Percentiles rank a stretch among this genome's conserved stretches.
phyloP scores from a whole-genome alignment of 768 basidiomycete species.

The Boletus tylopilopsis region DNA sequence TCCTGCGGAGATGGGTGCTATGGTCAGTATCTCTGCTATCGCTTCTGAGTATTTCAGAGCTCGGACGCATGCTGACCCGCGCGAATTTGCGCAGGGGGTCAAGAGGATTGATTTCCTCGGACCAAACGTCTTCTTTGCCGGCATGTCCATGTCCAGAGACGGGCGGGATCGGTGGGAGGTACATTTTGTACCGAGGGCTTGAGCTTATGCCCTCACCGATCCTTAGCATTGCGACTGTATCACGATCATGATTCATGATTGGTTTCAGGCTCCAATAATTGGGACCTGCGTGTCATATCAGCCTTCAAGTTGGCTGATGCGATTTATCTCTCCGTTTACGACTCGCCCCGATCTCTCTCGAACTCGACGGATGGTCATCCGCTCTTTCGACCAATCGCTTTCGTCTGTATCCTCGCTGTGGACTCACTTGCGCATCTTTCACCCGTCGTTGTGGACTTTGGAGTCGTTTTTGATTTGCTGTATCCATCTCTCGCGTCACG shows the following conservation, averaged over 20 bases:
- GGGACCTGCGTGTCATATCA: conserved; percentile 6
- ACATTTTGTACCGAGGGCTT: conserved; percentile 18
- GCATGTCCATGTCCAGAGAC: conserved; percentile 25
- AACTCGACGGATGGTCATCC: conserved; percentile 15
- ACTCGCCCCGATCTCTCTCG: neutral
- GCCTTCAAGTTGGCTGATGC: conserved; percentile 3
- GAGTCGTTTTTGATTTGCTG: conserved; percentile 5
- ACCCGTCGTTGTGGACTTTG: conserved; percentile 8
- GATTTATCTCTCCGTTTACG: conserved; percentile 16
- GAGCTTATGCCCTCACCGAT: neutral
- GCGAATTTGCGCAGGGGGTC: conserved; percentile 37
- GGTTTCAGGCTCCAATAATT: conserved; percentile 8
- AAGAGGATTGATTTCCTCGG: conserved; percentile 40
- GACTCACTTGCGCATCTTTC: conserved; percentile 1
- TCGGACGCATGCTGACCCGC: conserved; percentile 27
- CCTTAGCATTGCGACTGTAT: neutral
- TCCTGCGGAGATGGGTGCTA: conserved; percentile 20
- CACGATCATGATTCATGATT: conserved; percentile 10
- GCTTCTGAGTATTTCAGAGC: conserved; percentile 30
- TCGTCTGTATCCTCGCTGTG: conserved; percentile 13
- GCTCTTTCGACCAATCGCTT: neutral
- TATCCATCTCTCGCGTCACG: conserved; percentile 11
- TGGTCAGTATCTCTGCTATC: conserved; percentile 21
- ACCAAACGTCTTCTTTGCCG: conserved; percentile 27
- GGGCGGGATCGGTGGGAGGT: conserved; percentile 31